phyloP scores from a whole-genome alignment of 2,329 filamentous ascomycete genomes.

The Calonectria fujianensis region DNA sequence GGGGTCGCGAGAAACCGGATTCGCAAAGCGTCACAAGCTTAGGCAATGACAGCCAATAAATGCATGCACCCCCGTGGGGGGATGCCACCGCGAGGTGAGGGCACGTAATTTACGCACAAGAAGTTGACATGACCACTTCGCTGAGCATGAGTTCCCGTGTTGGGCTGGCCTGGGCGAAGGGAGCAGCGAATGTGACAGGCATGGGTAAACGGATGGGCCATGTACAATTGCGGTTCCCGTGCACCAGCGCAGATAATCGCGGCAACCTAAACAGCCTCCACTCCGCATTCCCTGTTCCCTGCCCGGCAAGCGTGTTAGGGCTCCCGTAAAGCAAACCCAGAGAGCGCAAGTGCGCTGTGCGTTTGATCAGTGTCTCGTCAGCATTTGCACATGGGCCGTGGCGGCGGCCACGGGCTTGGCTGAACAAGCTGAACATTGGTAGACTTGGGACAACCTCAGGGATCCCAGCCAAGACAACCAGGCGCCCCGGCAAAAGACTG shows the following conservation, averaged over 20 bases:
- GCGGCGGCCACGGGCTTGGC: constrained; percentile 14
- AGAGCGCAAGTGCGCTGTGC: not conserved
- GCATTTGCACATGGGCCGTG: constrained; percentile 17
- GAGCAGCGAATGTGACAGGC: constrained; percentile 29
- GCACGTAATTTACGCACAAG: constrained; percentile 29
- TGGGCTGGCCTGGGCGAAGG: constrained; percentile 40
- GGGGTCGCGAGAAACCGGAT: constrained; percentile 50
- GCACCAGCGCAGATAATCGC: constrained; percentile 42
- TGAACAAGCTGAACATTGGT: constrained; percentile 28
- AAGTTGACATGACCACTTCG: constrained; percentile 23
- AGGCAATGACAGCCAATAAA: constrained; percentile 26
- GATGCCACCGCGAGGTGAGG: not conserved
- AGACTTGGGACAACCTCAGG: constrained; percentile 38
- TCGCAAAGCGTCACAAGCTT: constrained; percentile 40
- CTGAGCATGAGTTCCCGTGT: constrained; percentile 21
- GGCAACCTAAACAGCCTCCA: constrained; percentile 29
- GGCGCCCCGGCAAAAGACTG: constrained; percentile 33
- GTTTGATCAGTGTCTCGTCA: constrained; percentile 1
- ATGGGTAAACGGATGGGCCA: constrained; percentile 34
- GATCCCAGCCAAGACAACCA: constrained; percentile 36
- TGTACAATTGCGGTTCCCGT: constrained; percentile 43
- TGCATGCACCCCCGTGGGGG: constrained; percentile 36
- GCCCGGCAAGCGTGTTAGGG: constrained; percentile 9
- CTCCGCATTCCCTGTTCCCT: constrained; percentile 13
- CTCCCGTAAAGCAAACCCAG: constrained; percentile 2